Base-by-base conservation (phyloP, 306 rosid species). In the Datisca glomerata region DNA sequence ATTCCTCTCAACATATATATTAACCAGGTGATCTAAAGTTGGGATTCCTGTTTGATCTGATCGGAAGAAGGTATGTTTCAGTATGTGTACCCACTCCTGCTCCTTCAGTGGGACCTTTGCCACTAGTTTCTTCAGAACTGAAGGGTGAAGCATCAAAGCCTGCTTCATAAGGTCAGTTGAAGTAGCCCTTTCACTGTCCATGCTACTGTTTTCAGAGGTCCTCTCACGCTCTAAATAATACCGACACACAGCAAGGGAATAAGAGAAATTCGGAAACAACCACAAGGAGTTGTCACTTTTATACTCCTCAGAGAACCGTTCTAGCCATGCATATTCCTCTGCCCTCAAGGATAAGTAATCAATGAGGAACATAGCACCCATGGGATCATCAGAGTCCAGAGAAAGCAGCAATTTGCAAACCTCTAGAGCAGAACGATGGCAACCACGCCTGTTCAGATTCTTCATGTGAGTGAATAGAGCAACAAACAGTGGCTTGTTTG, bases 61-160 rank as follows among this genome's bases (percentile, higher is more conserved):
- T 61, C 54, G 74, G 59, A 89, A 89, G 66, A 80, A 63, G 27
- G 81, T 18, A 53, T 78, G 57, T 55, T 78, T 70, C 29, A 75
- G 71, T 39, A 72, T 58, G 25, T 67, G 75, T 15, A 74, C 60
- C 95, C 95, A 89, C 23, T 43, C 47, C 21, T 68, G 79, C 46
- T 89, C 98, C 75, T 84, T 89, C 70, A 89, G 55, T 7, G 98
- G 98, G 18, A 84, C 93, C 65, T 89, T 89, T 9, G 70, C 66
- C 4, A 80, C 95, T 54, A 84, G 63, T 64, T 81, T 84, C 67
- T 70, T 77, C 28, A 89, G 22, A 55, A 80, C 86, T 1, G 89
- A 59, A 55, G 98, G 95, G 56, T 84, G 95, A 66, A 89, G 95
- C 93, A 89, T 72, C 76, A 89, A 56, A 46, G 98, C 98, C 72